Base-by-base conservation (phyloP, 2,329 filamentous ascomycete species). In the Pleurostoma richardsiae region DNA sequence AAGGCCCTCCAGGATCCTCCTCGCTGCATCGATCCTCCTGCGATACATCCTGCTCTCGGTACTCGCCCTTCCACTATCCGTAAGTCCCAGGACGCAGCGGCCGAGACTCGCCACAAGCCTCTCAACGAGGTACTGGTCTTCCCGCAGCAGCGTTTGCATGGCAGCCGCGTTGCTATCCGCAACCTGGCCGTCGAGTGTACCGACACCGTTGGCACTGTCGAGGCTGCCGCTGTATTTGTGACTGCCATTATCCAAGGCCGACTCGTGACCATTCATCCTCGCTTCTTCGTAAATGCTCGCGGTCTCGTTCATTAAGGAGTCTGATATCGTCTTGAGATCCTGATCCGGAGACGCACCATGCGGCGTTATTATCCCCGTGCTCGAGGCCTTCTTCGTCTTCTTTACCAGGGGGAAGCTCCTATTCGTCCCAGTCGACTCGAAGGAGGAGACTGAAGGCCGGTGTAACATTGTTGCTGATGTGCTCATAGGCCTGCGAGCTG, bases 11-110 rank as follows among this genome's bases (percentile, higher is more conserved):
- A 95, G 71, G 4, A 88, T 77, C 44, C 80, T 76, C 49, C 83
- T 81, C 4, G 90, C 90, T 44, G 82, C 80, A 54, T 95, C 88
- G 43, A 96, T 75, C 54, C 86, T 76, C 52, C 86, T 73, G 49
- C 89, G 74, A 63, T 87, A 82, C 49, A 85, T 73, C 46, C 83
- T 74, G 43, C 76, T 77, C 54, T 88, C 79, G 50, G 79, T 67
- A 55, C 74, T 74, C 48, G 76, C 67, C 53, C 68, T 67, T 53
- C 79, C 70, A 44, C 72, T 65, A 65, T 86, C 73, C 48, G 77
- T 71, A 51, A 85, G 56, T 30, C 73, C 78, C 6, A 83, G 60
- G 2, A 85, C 79, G 49, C 81, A 85, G 53, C 74, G 73, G 10
- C 81, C 80, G 1, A 85, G 65, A 52, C 74, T 77, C 2, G 74